Percentiles rank a stretch among this genome's conserved stretches.
Evolutionary conservation across 805 yeast species (phyloP).

Genomic region (Spathaspora girioi): DNA sequence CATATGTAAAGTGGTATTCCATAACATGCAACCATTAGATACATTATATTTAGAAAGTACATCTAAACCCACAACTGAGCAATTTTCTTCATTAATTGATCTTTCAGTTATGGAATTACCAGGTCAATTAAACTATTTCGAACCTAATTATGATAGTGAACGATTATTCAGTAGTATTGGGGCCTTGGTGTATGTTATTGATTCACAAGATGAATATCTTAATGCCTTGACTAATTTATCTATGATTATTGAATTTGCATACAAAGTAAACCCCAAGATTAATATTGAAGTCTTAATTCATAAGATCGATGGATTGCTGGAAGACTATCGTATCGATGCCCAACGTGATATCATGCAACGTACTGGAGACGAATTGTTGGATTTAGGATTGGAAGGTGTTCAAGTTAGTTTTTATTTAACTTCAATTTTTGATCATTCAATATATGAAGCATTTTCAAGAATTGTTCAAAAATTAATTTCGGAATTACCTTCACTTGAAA

Average conservation of each 20-base stretch:
- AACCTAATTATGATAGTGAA: constrained; percentile 77
- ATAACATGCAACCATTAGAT: constrained; percentile 93
- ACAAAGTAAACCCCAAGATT: constrained; percentile 76
- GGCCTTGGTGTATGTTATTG: constrained; percentile 90
- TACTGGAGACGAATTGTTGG: constrained; percentile 87
- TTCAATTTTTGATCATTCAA: constrained; percentile 91
- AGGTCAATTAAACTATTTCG: constrained; percentile 87
- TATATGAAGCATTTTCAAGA: constrained; percentile 91
- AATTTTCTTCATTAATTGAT: constrained; percentile 78
- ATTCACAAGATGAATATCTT: constrained; percentile 91
- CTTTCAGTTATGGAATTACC: constrained; percentile 91
- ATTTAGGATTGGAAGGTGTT: constrained; percentile 86
- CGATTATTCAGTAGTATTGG: constrained; percentile 78
- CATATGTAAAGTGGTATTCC: constrained; percentile 92
- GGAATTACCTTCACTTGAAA: constrained; percentile 84
- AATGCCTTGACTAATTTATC: constrained; percentile 87
- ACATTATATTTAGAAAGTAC: constrained; percentile 89
- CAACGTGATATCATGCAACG: constrained; percentile 96
- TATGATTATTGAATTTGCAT: constrained; percentile 83
- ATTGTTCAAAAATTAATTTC: constrained; percentile 89
- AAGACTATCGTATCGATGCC: constrained; percentile 90
- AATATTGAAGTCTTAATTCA: constrained; percentile 92
- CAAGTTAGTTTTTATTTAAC: constrained; percentile 89
- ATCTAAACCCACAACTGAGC: constrained; percentile 81
- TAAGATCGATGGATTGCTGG: constrained; percentile 92